phyloP scores from a whole-genome alignment of 352 stramenopile species.

The Blastocystis sp. region DNA sequence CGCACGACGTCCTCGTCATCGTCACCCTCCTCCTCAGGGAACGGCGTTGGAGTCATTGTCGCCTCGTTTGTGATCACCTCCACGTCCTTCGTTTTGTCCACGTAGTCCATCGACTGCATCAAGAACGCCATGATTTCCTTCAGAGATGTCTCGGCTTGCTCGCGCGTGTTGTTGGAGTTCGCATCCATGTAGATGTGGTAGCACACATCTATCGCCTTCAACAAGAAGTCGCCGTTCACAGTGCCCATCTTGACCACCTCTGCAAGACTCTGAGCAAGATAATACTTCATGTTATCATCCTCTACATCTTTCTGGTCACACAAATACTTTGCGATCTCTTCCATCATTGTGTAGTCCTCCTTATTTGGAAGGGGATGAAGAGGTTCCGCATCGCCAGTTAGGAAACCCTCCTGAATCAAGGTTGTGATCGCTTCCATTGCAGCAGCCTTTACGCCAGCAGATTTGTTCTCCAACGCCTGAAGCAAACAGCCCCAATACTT shows the following conservation, averaged over 20 bases:
- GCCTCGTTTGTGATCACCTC: background rate
- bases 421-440: constrained; percentile 30
- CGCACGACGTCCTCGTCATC: background rate
- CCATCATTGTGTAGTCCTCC: constrained; percentile 57
- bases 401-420: constrained; percentile 55
- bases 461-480: constrained; percentile 40
- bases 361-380: background rate
- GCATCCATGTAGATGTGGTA: constrained; percentile 52
- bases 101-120: constrained; percentile 58
- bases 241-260: constrained; percentile 57
- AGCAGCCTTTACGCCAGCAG: constrained; percentile 29
- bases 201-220: constrained; percentile 55
- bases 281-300: constrained; percentile 33
- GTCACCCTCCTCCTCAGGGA: background rate
- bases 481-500: constrained; percentile 59
- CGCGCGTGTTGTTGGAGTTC: background rate
- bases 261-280: constrained; percentile 10
- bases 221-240: constrained; percentile 47
- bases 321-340: constrained; percentile 30
- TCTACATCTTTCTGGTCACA: constrained; percentile 49
- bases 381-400: constrained; percentile 38
- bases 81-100: constrained; percentile 58
- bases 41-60: background rate
- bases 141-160: background rate
- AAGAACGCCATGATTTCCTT: constrained; percentile 58